Evolutionary conservation across 1,284 basidiomycete species (phyloP).

Genomic region (Naganishia liquefaciens): DNA sequence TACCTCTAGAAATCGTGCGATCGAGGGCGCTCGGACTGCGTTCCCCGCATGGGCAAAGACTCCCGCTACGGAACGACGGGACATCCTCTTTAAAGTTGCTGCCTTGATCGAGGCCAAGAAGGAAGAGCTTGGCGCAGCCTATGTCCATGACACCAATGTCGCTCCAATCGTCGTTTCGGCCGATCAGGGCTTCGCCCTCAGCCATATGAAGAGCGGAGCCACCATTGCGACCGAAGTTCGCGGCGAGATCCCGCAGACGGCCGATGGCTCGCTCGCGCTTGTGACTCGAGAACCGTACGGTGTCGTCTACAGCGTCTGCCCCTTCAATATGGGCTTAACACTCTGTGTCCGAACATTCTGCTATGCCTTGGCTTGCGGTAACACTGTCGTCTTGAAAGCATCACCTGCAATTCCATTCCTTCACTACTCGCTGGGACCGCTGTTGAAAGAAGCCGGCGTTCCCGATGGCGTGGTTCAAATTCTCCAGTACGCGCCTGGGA

Average conservation of each 20-base stretch:
- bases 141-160: conserved; percentile 29
- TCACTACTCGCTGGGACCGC: conserved; percentile 25
- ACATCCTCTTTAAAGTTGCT: conserved; percentile 32
- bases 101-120: conserved; percentile 17
- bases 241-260: conserved; percentile 32
- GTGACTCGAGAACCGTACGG: conserved; percentile 33
- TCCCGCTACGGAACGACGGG: conserved; percentile 25
- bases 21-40: conserved; percentile 29
- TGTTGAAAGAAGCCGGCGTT: conserved; percentile 31
- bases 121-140: conserved; percentile 28
- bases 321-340: conserved; percentile 32
- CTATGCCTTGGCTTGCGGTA: conserved; percentile 64
- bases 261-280: conserved; percentile 29
- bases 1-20: conserved; percentile 13
- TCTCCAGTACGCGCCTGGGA: conserved; percentile 28
- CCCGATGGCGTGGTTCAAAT: conserved; percentile 29
- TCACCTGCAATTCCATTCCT: conserved; percentile 27
- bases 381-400: conserved; percentile 63
- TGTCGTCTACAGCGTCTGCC: conserved; percentile 21
- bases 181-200: conserved; percentile 21
- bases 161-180: conserved; percentile 11
- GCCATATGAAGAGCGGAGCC: conserved; percentile 29
- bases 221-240: conserved; percentile 31
- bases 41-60: conserved; percentile 29
- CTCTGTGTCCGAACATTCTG: conserved; percentile 31